A percentile compares a stretch with the other conserved stretches of the same genome.
phyloP scores from a whole-genome alignment of 306 rosid species.

The Rosa rugosa region DNA sequence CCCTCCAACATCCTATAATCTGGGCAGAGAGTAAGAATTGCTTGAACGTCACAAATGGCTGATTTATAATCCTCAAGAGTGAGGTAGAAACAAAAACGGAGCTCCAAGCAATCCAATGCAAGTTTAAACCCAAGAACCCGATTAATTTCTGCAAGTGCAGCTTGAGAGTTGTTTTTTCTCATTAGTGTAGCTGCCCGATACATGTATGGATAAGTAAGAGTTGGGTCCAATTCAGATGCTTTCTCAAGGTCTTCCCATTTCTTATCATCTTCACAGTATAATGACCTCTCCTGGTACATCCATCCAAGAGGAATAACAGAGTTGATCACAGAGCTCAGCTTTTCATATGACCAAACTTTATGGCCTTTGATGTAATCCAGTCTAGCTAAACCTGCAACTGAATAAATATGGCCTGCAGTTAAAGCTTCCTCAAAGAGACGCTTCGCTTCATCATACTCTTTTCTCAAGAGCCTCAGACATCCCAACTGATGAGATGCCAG shows the following conservation, averaged over 20 bases:
- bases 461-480: conserved; percentile 66
- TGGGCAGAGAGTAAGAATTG: conserved; percentile 77
- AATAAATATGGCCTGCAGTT: conserved; percentile 79
- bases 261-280: conserved; percentile 66
- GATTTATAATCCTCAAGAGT: conserved; percentile 76
- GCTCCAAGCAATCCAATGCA: conserved; percentile 89
- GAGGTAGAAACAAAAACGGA: conserved; percentile 78
- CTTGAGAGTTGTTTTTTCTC: conserved; percentile 62
- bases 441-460: conserved; percentile 72
- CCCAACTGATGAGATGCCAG: conserved; percentile 75
- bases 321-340: conserved; percentile 65
- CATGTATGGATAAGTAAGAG: conserved; percentile 87
- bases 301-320: conserved; percentile 66
- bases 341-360: conserved; percentile 61
- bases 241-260: conserved; percentile 82
- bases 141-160: conserved; percentile 75
- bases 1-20: conserved; percentile 87
- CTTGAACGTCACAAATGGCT: conserved; percentile 86
- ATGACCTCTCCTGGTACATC: conserved; percentile 91
- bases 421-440: conserved; percentile 69
- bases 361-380: conserved; percentile 58
- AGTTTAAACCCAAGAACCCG: conserved; percentile 83
- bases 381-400: conserved; percentile 76
- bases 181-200: conserved; percentile 75
- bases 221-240: conserved; percentile 83